Percentiles rank a stretch among this genome's conserved stretches.
Conservation (phyloP, 805 yeast genomes). For the Suhomyces tanzawaensis region DNA sequence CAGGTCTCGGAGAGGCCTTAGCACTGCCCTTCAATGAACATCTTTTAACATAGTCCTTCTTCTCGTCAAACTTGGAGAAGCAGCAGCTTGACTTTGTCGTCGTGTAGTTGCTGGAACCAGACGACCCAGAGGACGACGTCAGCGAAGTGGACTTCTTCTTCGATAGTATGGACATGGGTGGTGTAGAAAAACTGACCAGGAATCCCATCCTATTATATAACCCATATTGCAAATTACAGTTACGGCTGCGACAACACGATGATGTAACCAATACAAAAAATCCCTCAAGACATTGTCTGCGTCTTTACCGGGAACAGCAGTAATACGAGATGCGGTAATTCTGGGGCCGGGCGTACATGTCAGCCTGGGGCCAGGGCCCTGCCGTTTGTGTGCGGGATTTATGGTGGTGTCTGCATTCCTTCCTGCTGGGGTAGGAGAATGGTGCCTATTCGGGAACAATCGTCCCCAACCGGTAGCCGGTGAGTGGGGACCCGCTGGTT, state of each 20-base stretch:
- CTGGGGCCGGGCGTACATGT: neutral
- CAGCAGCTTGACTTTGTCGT: constrained; percentile 3
- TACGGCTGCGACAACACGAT: constrained; percentile 3
- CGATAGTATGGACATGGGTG: constrained; percentile 7
- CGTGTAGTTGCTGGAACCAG: constrained; percentile 2
- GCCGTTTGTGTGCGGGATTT: neutral
- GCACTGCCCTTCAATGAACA: constrained; percentile 29
- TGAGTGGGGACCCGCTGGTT: too few species aligned
- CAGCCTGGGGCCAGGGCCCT: neutral
- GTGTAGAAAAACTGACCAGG: too few species aligned
- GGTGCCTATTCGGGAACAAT: too few species aligned
- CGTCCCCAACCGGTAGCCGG: too few species aligned
- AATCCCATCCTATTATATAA: too few species aligned
- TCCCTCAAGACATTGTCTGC: constrained; percentile 5
- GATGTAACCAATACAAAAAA: constrained; percentile 9
- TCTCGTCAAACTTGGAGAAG: constrained; percentile 39
- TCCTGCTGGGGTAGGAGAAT: too few species aligned
- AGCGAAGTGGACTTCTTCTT: constrained; percentile 7
- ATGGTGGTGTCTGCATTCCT: neutral
- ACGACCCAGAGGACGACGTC: constrained; percentile 1
- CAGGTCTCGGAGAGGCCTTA: constrained; percentile 20
- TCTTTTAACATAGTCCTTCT: constrained; percentile 43
- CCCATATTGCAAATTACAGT: neutral
- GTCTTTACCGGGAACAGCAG: neutral
- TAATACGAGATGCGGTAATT: neutral